These are phyloP conservation scores for Linnemannia schmuckeri DNA, from an alignment of 192 early-diverging fungal genomes.

Conservation along the genomic window DNA sequence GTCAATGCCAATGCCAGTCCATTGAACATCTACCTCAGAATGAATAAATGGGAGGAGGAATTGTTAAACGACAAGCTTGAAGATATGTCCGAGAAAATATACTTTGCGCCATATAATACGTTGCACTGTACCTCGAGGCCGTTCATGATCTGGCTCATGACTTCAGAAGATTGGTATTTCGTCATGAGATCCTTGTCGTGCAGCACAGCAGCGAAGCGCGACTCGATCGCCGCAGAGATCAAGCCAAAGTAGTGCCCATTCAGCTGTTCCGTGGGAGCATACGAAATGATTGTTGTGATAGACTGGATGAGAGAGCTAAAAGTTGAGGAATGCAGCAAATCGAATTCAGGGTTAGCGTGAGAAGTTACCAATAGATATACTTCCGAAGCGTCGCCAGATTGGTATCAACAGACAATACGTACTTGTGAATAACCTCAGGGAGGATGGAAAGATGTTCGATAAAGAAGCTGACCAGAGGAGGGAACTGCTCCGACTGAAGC, in stretches of 20 bases:
- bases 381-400: not conserved
- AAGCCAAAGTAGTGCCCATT: slow-evolving; percentile 69
- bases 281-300: slow-evolving; percentile 71
- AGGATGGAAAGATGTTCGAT: slow-evolving; percentile 68
- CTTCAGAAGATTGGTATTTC: slow-evolving; percentile 65
- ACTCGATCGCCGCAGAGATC: slow-evolving; percentile 72
- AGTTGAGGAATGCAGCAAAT: not conserved
- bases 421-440: slow-evolving; percentile 74
- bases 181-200: slow-evolving; percentile 70
- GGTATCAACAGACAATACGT: slow-evolving; percentile 9
- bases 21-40: slow-evolving; percentile 73
- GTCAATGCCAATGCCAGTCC: slow-evolving; percentile 79
- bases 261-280: slow-evolving; percentile 60
- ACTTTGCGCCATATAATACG: not conserved
- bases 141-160: slow-evolving; percentile 72
- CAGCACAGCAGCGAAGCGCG: slow-evolving; percentile 66
- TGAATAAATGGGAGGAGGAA: not conserved
- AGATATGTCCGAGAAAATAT: not conserved
- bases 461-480: slow-evolving; percentile 71
- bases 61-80: not conserved
- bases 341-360: not conserved
- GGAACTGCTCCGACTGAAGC: slow-evolving; percentile 67
- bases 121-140: slow-evolving; percentile 68
- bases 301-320: slow-evolving; percentile 73
- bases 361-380: not conserved